Base-by-base conservation (phyloP, 768 basidiomycete genomes). In the Pleurotus tuoliensis region DNA sequence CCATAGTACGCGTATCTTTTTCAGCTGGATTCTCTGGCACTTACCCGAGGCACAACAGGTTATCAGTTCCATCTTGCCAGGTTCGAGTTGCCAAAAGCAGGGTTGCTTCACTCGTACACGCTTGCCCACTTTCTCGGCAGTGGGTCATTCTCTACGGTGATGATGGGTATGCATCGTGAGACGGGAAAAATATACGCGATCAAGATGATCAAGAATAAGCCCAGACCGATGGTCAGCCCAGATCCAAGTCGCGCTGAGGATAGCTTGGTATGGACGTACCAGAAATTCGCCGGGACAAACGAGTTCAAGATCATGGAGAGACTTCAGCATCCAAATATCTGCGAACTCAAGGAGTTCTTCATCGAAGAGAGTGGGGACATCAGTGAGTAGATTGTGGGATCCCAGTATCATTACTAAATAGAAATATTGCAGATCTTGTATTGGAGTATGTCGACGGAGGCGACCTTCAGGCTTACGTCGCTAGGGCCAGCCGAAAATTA, bases 61-160 rank as follows among this genome's bases (percentile, higher is more conserved):
- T 90, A 83, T 66, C 82, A 91, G 51, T 92, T 84, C 65, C 82
- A 88, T 7, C 82, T 86, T 60, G 75, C 78, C 6, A 84, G 85
- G 5, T 72, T 65, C 30, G 77, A 80, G 0, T 70, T 73, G 11
- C 74, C 80, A 0, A 69, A 69, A 18, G 75, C 73, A 4, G 86
- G 85, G 2, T 69, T 92, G 8, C 82, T 86, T 63, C 79, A 79
- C 1, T 71, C 74, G 52, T 92, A 92, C 67, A 87, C 90, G 58
- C 64, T 90, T 30, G 75, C 78, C 30, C 67, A 75, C 51, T 86
- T 90, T 67, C 81, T 98, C 3, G 96, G 96, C 52, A 88, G 86
- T 62, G 96, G 96, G 6, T 86, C 92, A 2, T 98, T 97, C 66
- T 96, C 94, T 3, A 88, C 87, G 9, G 96, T 98, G n/a, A 82